These are phyloP conservation scores for Xylaria grammica DNA, from an alignment of 495 filamentous ascomycete genomes.

Conservation along the genomic window DNA sequence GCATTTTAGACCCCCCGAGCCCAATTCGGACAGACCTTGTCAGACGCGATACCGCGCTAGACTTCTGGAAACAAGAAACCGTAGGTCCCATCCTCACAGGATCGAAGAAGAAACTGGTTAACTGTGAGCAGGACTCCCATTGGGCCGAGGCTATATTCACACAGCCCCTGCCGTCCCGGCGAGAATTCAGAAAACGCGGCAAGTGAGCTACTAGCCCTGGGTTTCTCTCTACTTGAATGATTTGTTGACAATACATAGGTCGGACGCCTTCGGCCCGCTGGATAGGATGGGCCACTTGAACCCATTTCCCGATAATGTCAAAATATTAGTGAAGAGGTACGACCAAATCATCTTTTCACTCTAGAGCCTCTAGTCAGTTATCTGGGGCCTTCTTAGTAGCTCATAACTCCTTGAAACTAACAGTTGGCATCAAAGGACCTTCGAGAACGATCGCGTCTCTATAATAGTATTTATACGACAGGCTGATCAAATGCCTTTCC, in stretches of 20 bases:
- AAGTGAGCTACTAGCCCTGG: conserved; percentile 32
- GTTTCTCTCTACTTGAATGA: not conserved
- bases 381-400: not conserved
- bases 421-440: conserved; percentile 40
- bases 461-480: conserved; percentile 53
- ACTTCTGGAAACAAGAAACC: conserved; percentile 39
- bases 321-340: conserved; percentile 58
- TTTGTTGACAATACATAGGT: not conserved
- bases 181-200: conserved; percentile 50
- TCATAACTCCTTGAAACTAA: conserved; percentile 3
- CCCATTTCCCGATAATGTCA: conserved; percentile 48
- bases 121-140: conserved; percentile 39
- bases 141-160: conserved; percentile 66
- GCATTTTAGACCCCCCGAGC: conserved; percentile 31
- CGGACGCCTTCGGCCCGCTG: conserved; percentile 41
- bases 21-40: conserved; percentile 36
- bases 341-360: conserved; percentile 7
- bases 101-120: not conserved
- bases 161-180: conserved; percentile 54
- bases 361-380: not conserved
- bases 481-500: conserved; percentile 46
- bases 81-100: conserved; percentile 16
- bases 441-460: conserved; percentile 57
- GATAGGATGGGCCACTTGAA: conserved; percentile 47
- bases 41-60: conserved; percentile 36